These are phyloP conservation scores for Lipomyces kockii DNA, from an alignment of 805 yeast genomes.

Conservation along the genomic window DNA sequence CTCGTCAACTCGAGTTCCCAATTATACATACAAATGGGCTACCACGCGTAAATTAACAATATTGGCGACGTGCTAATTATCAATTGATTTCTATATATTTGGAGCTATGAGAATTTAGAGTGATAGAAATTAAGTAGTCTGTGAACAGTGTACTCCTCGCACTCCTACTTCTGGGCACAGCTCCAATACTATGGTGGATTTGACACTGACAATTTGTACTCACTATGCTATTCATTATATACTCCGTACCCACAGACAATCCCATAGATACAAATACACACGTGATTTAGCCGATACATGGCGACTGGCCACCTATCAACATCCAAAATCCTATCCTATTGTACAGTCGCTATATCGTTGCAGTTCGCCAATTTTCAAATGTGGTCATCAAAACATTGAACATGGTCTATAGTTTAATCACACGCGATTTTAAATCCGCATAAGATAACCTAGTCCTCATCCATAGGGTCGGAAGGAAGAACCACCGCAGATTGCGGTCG, in stretches of 20 bases:
- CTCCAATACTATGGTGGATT: neutral
- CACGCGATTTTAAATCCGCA: neutral
- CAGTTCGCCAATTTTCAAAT: neutral
- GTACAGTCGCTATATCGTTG: neutral
- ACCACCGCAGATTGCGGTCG: neutral
- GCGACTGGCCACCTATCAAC: neutral
- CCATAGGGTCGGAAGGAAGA: neutral
- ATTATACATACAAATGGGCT: too few species aligned
- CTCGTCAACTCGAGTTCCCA: too few species aligned
- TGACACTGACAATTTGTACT: neutral
- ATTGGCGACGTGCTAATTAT: too few species aligned
- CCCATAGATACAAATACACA: neutral
- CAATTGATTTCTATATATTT: too few species aligned
- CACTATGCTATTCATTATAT: neutral
- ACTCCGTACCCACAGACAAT: neutral
- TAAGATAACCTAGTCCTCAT: neutral
- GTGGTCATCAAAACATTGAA: neutral
- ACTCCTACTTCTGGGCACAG: too few species aligned
- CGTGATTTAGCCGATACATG: conserved; percentile 2
- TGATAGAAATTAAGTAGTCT: too few species aligned
- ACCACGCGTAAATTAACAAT: too few species aligned
- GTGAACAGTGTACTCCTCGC: too few species aligned
- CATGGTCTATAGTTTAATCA: neutral
- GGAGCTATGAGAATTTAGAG: too few species aligned
- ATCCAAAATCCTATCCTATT: neutral